phyloP scores from a whole-genome alignment of 192 early-diverging fungal species.

The Rhizophagus clarus region DNA sequence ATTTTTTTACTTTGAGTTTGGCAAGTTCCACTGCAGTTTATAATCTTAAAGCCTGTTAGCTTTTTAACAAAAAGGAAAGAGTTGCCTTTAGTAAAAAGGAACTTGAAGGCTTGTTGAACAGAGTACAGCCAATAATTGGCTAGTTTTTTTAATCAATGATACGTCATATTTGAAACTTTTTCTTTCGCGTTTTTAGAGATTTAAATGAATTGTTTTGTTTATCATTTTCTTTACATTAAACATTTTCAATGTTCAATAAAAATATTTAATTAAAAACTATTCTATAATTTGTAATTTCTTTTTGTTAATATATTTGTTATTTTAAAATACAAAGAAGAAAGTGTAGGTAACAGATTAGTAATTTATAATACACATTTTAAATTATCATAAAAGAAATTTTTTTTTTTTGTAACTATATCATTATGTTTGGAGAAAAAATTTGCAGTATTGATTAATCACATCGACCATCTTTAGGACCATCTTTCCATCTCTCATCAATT shows the following conservation, averaged over 20 bases:
- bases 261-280: no score
- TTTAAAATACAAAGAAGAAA: no score
- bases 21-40: background rate
- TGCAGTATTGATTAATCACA: constrained; percentile 49
- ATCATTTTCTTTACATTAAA: no score
- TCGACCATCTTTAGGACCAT: constrained; percentile 73
- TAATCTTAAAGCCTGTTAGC: background rate
- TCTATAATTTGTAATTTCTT: no score
- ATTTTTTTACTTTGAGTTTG: background rate
- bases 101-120: background rate
- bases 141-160: background rate
- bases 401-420: no score
- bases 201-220: no score
- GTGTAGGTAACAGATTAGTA: no score
- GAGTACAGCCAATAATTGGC: background rate
- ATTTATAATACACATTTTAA: no score
- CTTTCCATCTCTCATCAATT: constrained; percentile 91
- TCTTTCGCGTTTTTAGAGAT: background rate
- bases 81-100: background rate
- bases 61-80: background rate
- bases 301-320: no score
- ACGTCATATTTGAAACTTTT: background rate
- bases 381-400: no score
- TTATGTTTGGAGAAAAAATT: no score
- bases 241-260: no score